phyloP scores from a whole-genome alignment of 805 yeast genomes.

The Zygoascus ofunaensis region DNA sequence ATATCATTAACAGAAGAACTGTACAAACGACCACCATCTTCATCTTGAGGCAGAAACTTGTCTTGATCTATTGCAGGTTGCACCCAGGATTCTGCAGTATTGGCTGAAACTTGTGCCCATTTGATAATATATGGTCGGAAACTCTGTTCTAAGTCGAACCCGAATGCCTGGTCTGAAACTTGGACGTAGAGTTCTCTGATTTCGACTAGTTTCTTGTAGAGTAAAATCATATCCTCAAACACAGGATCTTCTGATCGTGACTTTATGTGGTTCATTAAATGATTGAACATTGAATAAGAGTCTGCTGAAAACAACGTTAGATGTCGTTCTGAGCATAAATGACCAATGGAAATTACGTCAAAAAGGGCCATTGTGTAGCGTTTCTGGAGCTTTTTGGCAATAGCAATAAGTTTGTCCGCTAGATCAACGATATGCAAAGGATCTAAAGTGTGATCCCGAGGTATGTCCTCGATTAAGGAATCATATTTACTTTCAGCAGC shows the following conservation, averaged over 20 bases:
- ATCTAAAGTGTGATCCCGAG: constrained; percentile 47
- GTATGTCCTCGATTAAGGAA: constrained; percentile 40
- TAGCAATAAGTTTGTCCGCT: constrained; percentile 43
- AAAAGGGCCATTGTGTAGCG: constrained; percentile 53
- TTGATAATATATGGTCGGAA: constrained; percentile 40
- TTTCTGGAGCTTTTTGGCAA: constrained; percentile 46
- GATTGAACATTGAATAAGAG: constrained; percentile 27
- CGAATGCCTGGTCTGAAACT: constrained; percentile 33
- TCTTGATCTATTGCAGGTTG: constrained; percentile 51
- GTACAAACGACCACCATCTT: constrained; percentile 27
- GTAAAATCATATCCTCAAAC: constrained; percentile 48
- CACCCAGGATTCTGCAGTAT: constrained; percentile 40
- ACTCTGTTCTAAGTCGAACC: constrained; percentile 47
- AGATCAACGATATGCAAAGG: constrained; percentile 48
- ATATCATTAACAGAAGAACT: constrained; percentile 62
- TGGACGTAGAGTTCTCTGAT: constrained; percentile 44
- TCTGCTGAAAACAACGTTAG: constrained; percentile 27
- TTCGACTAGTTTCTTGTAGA: constrained; percentile 45
- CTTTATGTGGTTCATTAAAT: constrained; percentile 20
- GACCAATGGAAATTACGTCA: constrained; percentile 45
- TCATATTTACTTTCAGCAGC: constrained; percentile 40
- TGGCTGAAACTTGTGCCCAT: constrained; percentile 38
- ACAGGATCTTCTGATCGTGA: constrained; percentile 24
- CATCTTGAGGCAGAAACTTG: constrained; percentile 43
- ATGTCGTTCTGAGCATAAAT: constrained; percentile 26